Base-by-base conservation (phyloP, 176 grass and related monocot species). In the Leersia perrieri region DNA sequence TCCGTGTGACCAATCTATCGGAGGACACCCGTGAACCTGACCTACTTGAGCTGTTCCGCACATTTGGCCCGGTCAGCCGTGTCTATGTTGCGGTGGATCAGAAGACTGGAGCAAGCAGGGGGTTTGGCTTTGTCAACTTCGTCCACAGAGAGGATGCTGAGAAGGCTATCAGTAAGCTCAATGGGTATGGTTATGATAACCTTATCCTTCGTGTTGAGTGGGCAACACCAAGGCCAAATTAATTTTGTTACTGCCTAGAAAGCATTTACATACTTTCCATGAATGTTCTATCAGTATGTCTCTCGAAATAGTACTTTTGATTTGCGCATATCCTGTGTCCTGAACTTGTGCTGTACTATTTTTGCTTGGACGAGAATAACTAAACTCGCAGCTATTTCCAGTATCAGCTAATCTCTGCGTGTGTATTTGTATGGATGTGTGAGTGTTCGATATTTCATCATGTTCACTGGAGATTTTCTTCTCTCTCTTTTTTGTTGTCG, bases 161-260 rank as follows among this genome's bases (percentile, higher is more conserved):
- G 66, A 92, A 87, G 85, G 90, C 93, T 23, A 97, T 93, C 57
- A 93, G 89, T 82, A 97, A 97, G 82, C 90, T 97, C 57, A 97
- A 97, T 73, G 93, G 93, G 3, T 97, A 97, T 76, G 93, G 93
- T 58, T 97, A 97, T 60, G 93, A 97, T 74, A 97, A 97, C 77
- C 88, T 97, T 60, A 97, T 97, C 85, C 85, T 97, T 4, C 74
- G 90, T 27, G 93, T 97, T 4, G 93, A 97, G 75, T 91, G 86
- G 93, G 93, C 93, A n/a, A 84, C 93, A 16, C 93, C 93, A 5
- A 86, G 90, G 80, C 93, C 93, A 20, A 97, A 90, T 70, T 91
- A 85, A 70, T 67, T 58, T 65, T 69, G 63, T 7, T 77, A 35
- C 30, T 77, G 27, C 34, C 45, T 72, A 18, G 16, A 44, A 44